These are phyloP conservation scores for Balansia obtecta DNA, from an alignment of 2,329 filamentous ascomycete species.

Conservation along the genomic window DNA sequence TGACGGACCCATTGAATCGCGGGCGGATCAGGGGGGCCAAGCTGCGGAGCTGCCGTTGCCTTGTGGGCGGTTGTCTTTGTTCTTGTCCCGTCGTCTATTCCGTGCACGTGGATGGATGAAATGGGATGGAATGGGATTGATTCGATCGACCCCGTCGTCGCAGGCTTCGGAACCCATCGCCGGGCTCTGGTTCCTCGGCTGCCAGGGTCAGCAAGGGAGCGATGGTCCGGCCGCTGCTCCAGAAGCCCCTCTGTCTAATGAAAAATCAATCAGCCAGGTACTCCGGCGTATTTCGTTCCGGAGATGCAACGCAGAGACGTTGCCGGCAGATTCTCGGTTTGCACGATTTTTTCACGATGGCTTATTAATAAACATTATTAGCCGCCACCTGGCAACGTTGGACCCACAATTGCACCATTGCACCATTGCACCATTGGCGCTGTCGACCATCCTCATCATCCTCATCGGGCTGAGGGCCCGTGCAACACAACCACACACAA, in stretches of 20 bases:
- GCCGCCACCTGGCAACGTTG: not conserved
- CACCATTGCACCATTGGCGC: not conserved
- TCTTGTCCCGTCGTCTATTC: not conserved
- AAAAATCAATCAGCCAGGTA: not conserved
- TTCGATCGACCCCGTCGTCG: too few relatives aligned
- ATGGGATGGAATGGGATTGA: too few relatives aligned
- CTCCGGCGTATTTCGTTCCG: not conserved
- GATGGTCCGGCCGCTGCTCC: not conserved
- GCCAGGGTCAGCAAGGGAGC: not conserved
- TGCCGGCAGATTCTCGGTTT: not conserved
- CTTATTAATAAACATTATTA: not conserved
- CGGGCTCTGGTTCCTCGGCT: conserved; percentile 2
- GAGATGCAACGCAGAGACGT: not conserved
- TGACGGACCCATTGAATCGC: conserved; percentile 5
- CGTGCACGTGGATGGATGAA: too few relatives aligned
- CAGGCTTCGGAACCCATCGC: too few relatives aligned
- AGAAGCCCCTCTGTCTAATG: not conserved
- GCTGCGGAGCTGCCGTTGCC: not conserved
- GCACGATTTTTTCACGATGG: not conserved
- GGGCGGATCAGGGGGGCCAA: not conserved
- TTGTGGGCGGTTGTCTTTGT: not conserved
- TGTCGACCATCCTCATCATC: too few relatives aligned
- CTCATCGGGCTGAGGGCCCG: not conserved
- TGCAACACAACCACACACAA: not conserved
- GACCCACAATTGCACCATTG: not conserved